Percentiles rank a stretch among this genome's conserved stretches.
phyloP scores from a whole-genome alignment of 441 rosid species.

The Brassica balearica region DNA sequence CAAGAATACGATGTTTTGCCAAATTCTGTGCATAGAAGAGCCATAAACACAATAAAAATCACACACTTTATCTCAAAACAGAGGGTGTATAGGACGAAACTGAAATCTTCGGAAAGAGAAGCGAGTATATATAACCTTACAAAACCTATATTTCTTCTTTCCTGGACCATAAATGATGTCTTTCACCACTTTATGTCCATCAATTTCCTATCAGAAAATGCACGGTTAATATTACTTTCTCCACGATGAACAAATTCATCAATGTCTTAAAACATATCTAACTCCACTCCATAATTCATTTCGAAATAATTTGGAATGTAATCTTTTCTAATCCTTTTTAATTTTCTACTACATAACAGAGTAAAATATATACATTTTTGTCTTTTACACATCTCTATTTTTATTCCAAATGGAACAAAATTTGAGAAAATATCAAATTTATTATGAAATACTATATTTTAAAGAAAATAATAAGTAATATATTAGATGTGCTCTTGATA shows the following conservation, averaged over 20 bases:
- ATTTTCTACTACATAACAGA: neutral
- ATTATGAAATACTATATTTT: neutral
- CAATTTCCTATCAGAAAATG: slow-evolving; percentile 51
- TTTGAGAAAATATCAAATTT: neutral
- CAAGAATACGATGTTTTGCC: slow-evolving; percentile 64
- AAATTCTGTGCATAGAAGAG: slow-evolving; percentile 55
- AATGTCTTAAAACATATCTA: neutral
- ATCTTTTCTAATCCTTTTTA: neutral
- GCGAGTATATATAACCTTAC: slow-evolving; percentile 67
- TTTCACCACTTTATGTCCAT: slow-evolving; percentile 76
- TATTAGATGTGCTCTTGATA: neutral
- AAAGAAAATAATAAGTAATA: neutral
- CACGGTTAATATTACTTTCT: neutral
- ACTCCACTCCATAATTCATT: neutral
- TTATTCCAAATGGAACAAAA: neutral
- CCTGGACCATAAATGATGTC: slow-evolving; percentile 73
- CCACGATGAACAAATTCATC: neutral
- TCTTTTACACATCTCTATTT: neutral
- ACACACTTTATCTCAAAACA: neutral
- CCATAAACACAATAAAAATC: slow-evolving; percentile 14
- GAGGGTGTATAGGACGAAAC: neutral
- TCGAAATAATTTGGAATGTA: neutral
- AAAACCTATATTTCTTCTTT: slow-evolving; percentile 69
- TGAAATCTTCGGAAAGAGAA: slow-evolving; percentile 13
- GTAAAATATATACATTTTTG: neutral